Evolutionary conservation across 345 rosid genomes (phyloP).

Genomic region (Populus tremula): DNA sequence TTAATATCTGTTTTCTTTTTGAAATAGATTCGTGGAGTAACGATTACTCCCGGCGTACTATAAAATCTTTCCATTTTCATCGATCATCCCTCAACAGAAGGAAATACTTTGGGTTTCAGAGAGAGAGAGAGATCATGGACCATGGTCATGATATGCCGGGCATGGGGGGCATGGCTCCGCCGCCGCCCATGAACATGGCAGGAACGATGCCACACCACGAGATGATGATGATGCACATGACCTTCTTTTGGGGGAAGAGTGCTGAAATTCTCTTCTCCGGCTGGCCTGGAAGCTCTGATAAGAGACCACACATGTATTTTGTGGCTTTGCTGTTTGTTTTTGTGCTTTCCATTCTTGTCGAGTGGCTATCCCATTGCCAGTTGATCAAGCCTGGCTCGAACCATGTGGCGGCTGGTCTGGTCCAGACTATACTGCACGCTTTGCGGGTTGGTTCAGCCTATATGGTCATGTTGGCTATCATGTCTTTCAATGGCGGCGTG

Average conservation of each 20-base stretch:
- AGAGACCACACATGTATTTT: constrained; percentile 30
- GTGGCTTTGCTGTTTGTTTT: constrained; percentile 37
- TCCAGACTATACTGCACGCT: constrained; percentile 27
- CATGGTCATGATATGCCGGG: background rate
- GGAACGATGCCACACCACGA: background rate
- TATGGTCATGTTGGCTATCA: constrained; percentile 43
- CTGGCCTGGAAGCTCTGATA: constrained; percentile 35
- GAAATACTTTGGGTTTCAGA: background rate
- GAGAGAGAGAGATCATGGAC: background rate
- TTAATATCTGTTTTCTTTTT: no score
- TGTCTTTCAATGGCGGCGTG: constrained; percentile 50
- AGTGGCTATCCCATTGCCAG: constrained; percentile 32
- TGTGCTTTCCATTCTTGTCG: constrained; percentile 23
- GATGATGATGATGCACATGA: constrained; percentile 39
- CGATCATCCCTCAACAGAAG: background rate
- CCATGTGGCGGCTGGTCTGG: constrained; percentile 16
- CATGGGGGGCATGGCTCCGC: background rate
- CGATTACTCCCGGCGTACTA: no score
- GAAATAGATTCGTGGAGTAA: no score
- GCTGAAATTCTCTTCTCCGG: constrained; percentile 39
- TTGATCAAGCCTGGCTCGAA: constrained; percentile 16
- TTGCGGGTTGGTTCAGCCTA: constrained; percentile 36
- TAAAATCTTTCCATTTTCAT: background rate
- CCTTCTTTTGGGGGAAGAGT: constrained; percentile 43
- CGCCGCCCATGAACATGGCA: background rate